Evolutionary conservation across 2,329 filamentous ascomycete species (phyloP).

Genomic region (Aspergillus vadensis): DNA sequence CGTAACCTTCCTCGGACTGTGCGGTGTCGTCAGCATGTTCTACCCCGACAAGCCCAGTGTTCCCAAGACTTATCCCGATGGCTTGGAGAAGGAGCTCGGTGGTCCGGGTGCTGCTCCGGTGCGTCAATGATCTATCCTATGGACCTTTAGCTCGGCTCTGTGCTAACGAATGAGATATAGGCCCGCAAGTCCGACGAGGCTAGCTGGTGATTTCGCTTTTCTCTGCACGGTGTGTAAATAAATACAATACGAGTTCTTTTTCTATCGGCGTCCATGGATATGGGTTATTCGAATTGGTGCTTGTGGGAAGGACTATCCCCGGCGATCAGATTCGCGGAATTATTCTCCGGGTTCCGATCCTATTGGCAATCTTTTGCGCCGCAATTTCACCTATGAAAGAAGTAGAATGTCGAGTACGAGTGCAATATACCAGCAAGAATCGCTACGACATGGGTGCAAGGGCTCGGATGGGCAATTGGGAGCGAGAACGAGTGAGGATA

Average conservation of each 20-base stretch:
- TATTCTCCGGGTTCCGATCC: not conserved
- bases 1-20: constrained; percentile 62
- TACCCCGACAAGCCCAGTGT: constrained; percentile 73
- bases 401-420: not conserved
- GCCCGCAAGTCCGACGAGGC: constrained; percentile 44
- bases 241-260: constrained; percentile 40
- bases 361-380: not conserved
- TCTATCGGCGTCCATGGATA: constrained; percentile 34
- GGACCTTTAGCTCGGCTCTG: not conserved
- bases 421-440: not conserved
- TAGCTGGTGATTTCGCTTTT: constrained; percentile 36
- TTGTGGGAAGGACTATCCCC: not conserved
- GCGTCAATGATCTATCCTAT: constrained; percentile 40
- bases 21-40: constrained; percentile 66
- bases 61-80: constrained; percentile 68
- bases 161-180: constrained; percentile 23
- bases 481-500: no score
- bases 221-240: constrained; percentile 41
- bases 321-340: not conserved
- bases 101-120: constrained; percentile 68
- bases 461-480: not conserved
- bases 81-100: constrained; percentile 73
- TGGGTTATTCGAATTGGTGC: constrained; percentile 18
- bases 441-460: not conserved
- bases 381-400: not conserved